Base-by-base conservation (phyloP, 2,329 filamentous ascomycete species). In the Stagonosporopsis cucurbitacearum region DNA sequence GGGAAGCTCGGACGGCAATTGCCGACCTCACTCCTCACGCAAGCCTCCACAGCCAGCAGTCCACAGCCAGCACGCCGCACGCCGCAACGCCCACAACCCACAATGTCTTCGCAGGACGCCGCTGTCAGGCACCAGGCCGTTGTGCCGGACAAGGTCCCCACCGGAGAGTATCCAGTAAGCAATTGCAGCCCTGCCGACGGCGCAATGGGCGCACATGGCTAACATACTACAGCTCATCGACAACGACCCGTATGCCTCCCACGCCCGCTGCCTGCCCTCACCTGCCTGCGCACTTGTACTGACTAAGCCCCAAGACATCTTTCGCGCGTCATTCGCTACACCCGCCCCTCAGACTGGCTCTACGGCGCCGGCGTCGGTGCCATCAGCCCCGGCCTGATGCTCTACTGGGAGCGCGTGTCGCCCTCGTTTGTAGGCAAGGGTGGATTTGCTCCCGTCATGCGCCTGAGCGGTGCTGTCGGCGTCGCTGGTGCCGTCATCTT, bases 151-250 rank as follows among this genome's bases (percentile, higher is more conserved):
- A 96, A 95, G 86, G 84, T 87, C 74, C 80, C 92, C 68, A 83
- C 88, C 75, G 91, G 90, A 69, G 88, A 95, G 58, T 98, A 91
- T 77, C 94, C 94, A 56, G 95, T 98, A 81, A 72, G 91, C 82
- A 51, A 58, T 63, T 54, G 65, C 39, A 52, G 39, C 53, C 54
- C 51, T 68, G 61, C 53, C 39, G 66, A 5, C 9, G 1, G 49
- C 65, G 62, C 65, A 70, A 67, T 67, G 48, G 58, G 23, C 25
- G 42, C 42, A 8, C 36, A 19, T 32, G 12, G 64, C 73, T 75
- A 70, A 74, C 63, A 35, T 36, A 25, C 48, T 48, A 45, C 80
- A 99, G 95, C 90, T 98, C 81, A 98, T 99, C 79, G 95, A 99
- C 83, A 96, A 91, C 82, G 95, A 99, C 80, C 95, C 95, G 93